Evolutionary conservation across 2,329 filamentous ascomycete species (phyloP).

Genomic region (Colletotrichum coccodes): DNA sequence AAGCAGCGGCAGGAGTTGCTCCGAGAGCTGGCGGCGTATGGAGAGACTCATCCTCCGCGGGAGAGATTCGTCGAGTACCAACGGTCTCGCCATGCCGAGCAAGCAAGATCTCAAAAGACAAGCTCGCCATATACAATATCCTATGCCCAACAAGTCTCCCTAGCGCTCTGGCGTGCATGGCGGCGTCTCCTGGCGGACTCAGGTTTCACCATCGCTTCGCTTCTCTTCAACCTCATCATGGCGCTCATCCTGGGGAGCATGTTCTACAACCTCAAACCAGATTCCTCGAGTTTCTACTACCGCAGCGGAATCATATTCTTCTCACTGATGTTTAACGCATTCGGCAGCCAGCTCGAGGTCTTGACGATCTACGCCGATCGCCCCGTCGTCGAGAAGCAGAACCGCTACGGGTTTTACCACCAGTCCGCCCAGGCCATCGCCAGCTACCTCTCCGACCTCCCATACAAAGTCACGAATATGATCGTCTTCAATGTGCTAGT

Average conservation of each 20-base stretch:
- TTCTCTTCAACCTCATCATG: conserved; percentile 51
- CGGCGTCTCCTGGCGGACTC: conserved; percentile 73
- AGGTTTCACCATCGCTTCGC: conserved; percentile 52
- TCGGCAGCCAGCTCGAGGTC: conserved; percentile 38
- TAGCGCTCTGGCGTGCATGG: conserved; percentile 69
- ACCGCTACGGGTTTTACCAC: conserved; percentile 43
- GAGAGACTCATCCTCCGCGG: conserved; percentile 29
- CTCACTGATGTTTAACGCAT: conserved; percentile 42
- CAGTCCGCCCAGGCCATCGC: conserved; percentile 49
- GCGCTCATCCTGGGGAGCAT: conserved; percentile 71
- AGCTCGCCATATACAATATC: conserved; percentile 78
- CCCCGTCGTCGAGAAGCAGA: conserved; percentile 40
- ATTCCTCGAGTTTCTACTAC: conserved; percentile 65
- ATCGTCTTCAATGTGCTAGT: conserved; percentile 63
- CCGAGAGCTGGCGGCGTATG: conserved; percentile 52
- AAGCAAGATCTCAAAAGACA: conserved; percentile 67
- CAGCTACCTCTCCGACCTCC: conserved; percentile 67
- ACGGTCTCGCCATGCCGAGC: conserved; percentile 54
- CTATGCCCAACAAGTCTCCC: conserved; percentile 75
- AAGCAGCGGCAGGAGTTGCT: conserved; percentile 68
- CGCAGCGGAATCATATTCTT: conserved; percentile 40
- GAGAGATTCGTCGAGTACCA: not conserved
- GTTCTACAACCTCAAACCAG: conserved; percentile 68
- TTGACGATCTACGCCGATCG: conserved; percentile 37
- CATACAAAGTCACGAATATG: conserved; percentile 50